These are phyloP conservation scores for Lathyrus aphaca DNA, from an alignment of 306 rosid genomes.

Conservation along the genomic window DNA sequence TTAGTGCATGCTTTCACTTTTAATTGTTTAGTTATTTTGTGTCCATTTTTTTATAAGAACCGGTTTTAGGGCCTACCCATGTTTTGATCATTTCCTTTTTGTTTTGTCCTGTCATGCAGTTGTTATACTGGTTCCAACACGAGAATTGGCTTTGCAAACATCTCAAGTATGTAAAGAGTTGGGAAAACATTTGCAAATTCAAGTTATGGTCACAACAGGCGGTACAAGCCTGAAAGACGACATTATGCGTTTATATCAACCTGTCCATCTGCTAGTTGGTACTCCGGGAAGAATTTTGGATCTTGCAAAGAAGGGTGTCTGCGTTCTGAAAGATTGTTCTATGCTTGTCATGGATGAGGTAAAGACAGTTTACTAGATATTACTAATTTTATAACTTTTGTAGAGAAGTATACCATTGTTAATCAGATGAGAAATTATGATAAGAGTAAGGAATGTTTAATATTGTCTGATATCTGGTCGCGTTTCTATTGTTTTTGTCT, in stretches of 20 bases:
- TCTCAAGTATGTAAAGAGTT: slow-evolving; percentile 99
- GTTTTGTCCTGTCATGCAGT: slow-evolving; percentile 48
- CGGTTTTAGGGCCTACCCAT: slow-evolving; percentile 18
- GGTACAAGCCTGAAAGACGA: slow-evolving; percentile 98
- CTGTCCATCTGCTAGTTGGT: slow-evolving; percentile 96
- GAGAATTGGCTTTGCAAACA: slow-evolving; percentile 97
- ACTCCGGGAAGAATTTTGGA: slow-evolving; percentile 99
- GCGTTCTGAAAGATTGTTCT: slow-evolving; percentile 76
- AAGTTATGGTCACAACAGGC: slow-evolving; percentile 98
- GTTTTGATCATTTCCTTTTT: slow-evolving; percentile 28
- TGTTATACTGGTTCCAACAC: slow-evolving; percentile 95
- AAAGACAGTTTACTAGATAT: slow-evolving; percentile 32
- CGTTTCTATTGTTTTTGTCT: not conserved
- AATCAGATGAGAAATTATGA: slow-evolving; percentile 5
- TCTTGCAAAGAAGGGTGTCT: slow-evolving; percentile 91
- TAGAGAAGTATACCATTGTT: slow-evolving; percentile 25
- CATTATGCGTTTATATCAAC: slow-evolving; percentile 97
- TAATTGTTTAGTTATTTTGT: not conserved
- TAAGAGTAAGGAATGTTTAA: not conserved
- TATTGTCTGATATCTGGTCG: not conserved
- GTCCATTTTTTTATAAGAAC: slow-evolving; percentile 1
- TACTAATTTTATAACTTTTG: slow-evolving; percentile 11
- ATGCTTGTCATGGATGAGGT: slow-evolving; percentile 99
- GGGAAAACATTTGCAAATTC: slow-evolving; percentile 89
- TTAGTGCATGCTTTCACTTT: slow-evolving; percentile 17